Conservation (phyloP, 805 yeast species). For the Komagataella mondaviorum region DNA sequence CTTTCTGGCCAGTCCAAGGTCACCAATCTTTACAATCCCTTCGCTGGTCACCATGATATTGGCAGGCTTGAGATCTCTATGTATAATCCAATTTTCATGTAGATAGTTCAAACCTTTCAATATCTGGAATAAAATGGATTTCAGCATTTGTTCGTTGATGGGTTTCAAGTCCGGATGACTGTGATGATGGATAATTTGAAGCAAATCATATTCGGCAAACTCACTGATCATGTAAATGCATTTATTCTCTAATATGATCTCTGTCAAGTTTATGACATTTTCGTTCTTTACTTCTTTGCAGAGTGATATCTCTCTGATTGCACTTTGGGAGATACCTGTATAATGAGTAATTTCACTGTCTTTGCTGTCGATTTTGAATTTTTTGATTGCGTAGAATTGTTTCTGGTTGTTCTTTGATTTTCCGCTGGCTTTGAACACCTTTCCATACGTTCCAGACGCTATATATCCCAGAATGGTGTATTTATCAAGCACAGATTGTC, state of each 20-base stretch:
- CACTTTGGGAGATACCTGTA: slow-evolving; percentile 92
- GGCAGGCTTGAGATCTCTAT: slow-evolving; percentile 94
- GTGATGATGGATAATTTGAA: slow-evolving; percentile 90
- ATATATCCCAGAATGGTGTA: slow-evolving; percentile 89
- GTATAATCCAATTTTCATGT: slow-evolving; percentile 94
- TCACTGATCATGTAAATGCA: slow-evolving; percentile 92
- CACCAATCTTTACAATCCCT: slow-evolving; percentile 94
- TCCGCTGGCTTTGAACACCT: slow-evolving; percentile 79
- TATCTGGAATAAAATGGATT: slow-evolving; percentile 86
- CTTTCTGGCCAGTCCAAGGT: slow-evolving; percentile 80
- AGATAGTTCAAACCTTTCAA: slow-evolving; percentile 81
- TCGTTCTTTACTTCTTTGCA: slow-evolving; percentile 77
- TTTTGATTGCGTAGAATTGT: slow-evolving; percentile 72
- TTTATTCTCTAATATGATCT: slow-evolving; percentile 77
- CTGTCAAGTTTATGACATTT: slow-evolving; percentile 69
- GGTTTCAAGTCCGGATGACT: slow-evolving; percentile 76
- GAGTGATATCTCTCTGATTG: slow-evolving; percentile 90
- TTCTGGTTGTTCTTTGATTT: slow-evolving; percentile 13
- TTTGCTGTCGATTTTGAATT: slow-evolving; percentile 88
- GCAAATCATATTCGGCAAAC: slow-evolving; percentile 88
- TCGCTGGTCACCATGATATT: slow-evolving; percentile 87
- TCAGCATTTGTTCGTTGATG: slow-evolving; percentile 67
- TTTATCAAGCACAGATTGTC: slow-evolving; percentile 68
- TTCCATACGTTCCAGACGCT: slow-evolving; percentile 97
- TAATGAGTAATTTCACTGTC: slow-evolving; percentile 74